phyloP scores from a whole-genome alignment of 2,329 filamentous ascomycete species.

The Apiospora saccharicola region DNA sequence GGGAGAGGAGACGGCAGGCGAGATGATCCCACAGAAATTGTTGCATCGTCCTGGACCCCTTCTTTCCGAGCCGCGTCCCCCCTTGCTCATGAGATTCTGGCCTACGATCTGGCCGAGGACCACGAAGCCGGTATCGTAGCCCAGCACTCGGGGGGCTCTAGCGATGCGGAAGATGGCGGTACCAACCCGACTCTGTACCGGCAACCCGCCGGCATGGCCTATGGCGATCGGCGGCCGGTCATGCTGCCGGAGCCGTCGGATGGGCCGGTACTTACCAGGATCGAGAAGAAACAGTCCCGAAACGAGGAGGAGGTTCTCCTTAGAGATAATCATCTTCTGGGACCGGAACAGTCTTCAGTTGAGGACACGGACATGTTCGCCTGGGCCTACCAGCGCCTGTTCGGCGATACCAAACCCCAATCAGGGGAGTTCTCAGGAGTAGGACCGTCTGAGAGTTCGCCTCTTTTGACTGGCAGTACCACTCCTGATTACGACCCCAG shows the following conservation, averaged over 20 bases:
- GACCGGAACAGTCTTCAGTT: slow-evolving; percentile 60
- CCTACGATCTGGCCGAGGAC: slow-evolving; percentile 67
- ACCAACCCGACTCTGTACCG: slow-evolving; percentile 68
- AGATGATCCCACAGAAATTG: slow-evolving; percentile 27
- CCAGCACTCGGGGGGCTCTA: slow-evolving; percentile 36
- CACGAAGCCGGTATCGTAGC: background rate
- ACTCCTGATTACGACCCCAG: slow-evolving; percentile 53
- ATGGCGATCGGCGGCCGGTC: slow-evolving; percentile 73
- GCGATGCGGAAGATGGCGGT: slow-evolving; percentile 45
- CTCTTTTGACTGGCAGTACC: slow-evolving; percentile 52
- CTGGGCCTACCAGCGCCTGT: slow-evolving; percentile 52
- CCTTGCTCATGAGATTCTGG: slow-evolving; percentile 70
- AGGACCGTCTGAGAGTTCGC: slow-evolving; percentile 49
- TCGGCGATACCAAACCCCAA: slow-evolving; percentile 61
- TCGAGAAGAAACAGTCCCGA: slow-evolving; percentile 64
- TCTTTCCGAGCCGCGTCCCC: slow-evolving; percentile 69
- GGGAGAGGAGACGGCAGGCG: slow-evolving; percentile 29
- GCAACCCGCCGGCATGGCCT: slow-evolving; percentile 78
- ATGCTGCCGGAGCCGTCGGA: slow-evolving; percentile 64
- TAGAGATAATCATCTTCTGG: slow-evolving; percentile 70
- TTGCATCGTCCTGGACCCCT: slow-evolving; percentile 47
- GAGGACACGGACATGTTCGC: slow-evolving; percentile 46
- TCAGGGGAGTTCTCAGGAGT: slow-evolving; percentile 39
- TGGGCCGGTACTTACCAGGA: slow-evolving; percentile 58
- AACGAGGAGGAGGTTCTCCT: slow-evolving; percentile 67